Percentiles rank a stretch among this genome's conserved stretches.
phyloP scores from a whole-genome alignment of 192 early-diverging fungal genomes.

The Coemansia furcata region DNA sequence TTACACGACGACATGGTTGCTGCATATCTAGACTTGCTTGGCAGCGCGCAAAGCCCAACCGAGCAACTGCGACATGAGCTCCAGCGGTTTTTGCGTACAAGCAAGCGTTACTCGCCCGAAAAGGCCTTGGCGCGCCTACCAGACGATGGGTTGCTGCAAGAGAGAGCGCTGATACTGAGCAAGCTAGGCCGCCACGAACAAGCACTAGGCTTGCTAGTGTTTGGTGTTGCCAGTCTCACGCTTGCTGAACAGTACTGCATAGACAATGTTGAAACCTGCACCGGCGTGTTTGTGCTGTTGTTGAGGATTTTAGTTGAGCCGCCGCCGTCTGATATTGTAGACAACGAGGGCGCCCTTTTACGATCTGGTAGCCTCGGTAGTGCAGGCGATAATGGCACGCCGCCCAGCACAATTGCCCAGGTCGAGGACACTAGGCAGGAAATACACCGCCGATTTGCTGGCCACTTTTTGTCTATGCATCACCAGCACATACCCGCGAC shows the following conservation, averaged over 20 bases:
- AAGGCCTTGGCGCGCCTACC: conserved; percentile 71
- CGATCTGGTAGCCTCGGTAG: background rate
- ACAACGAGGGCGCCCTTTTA: conserved; percentile 23
- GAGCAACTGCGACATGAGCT: conserved; percentile 41
- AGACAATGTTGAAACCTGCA: conserved; percentile 39
- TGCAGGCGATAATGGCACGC: background rate
- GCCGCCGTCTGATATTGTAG: conserved; percentile 32
- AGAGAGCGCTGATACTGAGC: conserved; percentile 76
- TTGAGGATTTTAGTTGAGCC: conserved; percentile 31
- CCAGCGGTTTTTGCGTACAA: conserved; percentile 68
- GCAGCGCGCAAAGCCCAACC: conserved; percentile 3
- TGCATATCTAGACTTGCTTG: conserved; percentile 72
- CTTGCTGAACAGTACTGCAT: conserved; percentile 63
- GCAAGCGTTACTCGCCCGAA: conserved; percentile 72
- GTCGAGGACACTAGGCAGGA: conserved; percentile 12
- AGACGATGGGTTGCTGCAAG: conserved; percentile 76
- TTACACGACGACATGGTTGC: conserved; percentile 81
- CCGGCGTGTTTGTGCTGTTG: conserved; percentile 40
- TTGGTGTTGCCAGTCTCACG: conserved; percentile 62
- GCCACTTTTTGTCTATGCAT: conserved; percentile 34
- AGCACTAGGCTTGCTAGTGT: conserved; percentile 78
- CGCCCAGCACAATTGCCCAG: background rate
- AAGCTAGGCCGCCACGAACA: conserved; percentile 85
- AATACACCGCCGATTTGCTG: conserved; percentile 40
- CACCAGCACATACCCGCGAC: conserved; percentile 32